phyloP scores from a whole-genome alignment of 352 stramenopile species.

The Thalassiosira pacifica region DNA sequence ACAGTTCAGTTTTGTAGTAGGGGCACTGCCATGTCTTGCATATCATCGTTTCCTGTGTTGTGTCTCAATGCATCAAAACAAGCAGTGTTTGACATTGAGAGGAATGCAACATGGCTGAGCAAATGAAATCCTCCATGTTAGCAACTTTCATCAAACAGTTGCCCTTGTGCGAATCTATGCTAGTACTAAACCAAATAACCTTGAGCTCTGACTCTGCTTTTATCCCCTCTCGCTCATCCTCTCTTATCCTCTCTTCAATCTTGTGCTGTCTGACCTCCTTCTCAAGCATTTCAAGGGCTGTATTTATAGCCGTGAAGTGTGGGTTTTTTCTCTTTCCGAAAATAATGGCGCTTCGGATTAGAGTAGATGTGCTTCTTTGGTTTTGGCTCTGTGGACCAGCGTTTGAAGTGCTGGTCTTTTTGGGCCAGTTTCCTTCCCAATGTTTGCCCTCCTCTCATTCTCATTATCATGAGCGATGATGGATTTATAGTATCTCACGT shows the following conservation, averaged over 20 bases:
- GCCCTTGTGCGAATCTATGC: not conserved
- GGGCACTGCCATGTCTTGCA: not conserved
- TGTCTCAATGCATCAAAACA: not conserved
- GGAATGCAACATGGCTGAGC: not conserved
- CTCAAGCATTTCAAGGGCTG: not conserved
- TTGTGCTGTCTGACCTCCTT: not conserved
- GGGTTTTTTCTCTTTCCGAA: not conserved
- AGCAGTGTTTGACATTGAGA: not conserved
- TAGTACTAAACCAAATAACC: not conserved
- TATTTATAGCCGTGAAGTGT: not conserved
- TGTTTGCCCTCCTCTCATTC: too few species aligned
- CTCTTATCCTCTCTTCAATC: not conserved
- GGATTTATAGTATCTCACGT: too few species aligned
- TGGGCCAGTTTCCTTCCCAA: too few species aligned
- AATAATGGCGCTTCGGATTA: too few species aligned
- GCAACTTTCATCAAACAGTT: not conserved
- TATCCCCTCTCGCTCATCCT: not conserved
- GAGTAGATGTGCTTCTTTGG: too few species aligned
- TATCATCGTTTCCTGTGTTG: not conserved
- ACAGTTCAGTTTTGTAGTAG: not conserved
- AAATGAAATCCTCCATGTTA: not conserved
- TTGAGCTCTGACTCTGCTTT: not conserved
- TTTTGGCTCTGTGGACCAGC: too few species aligned
- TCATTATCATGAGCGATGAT: too few species aligned
- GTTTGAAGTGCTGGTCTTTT: too few species aligned